phyloP scores from a whole-genome alignment of 73 alveolate genomes.

The Strombidium stylifer region DNA sequence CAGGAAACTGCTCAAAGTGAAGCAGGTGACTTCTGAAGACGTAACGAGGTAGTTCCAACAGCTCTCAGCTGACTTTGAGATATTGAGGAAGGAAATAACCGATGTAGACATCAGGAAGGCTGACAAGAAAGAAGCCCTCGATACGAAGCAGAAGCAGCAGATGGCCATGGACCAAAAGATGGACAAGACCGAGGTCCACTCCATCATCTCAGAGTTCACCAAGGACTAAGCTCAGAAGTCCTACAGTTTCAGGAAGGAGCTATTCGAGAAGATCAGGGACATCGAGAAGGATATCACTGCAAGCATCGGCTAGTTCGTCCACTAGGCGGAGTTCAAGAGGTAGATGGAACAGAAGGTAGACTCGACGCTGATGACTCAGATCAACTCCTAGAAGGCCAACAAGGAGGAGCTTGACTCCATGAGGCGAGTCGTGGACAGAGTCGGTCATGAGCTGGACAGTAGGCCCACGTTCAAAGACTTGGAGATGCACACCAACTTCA shows the following conservation, averaged over 20 bases:
- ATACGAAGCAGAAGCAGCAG: background rate
- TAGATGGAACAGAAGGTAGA: slow-evolving; percentile 23
- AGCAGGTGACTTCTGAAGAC: background rate
- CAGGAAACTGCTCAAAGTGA: slow-evolving; percentile 2
- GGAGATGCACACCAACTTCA: slow-evolving; percentile 29
- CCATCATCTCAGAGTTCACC: slow-evolving; percentile 1
- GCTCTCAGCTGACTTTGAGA: slow-evolving; percentile 9
- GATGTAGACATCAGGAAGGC: slow-evolving; percentile 28
- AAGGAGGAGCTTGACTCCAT: slow-evolving; percentile 31
- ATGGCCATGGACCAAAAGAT: slow-evolving; percentile 6
- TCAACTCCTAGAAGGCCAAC: slow-evolving; percentile 36
- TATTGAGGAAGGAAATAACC: background rate
- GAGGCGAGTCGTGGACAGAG: slow-evolving; percentile 37
- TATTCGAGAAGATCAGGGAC: slow-evolving; percentile 19
- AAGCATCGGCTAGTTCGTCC: background rate
- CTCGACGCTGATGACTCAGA: slow-evolving; percentile 1
- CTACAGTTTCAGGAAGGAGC: slow-evolving; percentile 1
- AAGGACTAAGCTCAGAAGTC: slow-evolving; percentile 9
- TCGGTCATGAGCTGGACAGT: slow-evolving; percentile 31
- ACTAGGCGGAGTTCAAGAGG: slow-evolving; percentile 12
- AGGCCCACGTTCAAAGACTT: slow-evolving; percentile 41
- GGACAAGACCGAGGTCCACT: slow-evolving; percentile 6
- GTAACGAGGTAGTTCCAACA: background rate
- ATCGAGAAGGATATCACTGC: background rate
- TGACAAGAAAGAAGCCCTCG: slow-evolving; percentile 25